Evolutionary conservation across 1,284 basidiomycete genomes (phyloP).

Genomic region (Anthracocystis walkeri): DNA sequence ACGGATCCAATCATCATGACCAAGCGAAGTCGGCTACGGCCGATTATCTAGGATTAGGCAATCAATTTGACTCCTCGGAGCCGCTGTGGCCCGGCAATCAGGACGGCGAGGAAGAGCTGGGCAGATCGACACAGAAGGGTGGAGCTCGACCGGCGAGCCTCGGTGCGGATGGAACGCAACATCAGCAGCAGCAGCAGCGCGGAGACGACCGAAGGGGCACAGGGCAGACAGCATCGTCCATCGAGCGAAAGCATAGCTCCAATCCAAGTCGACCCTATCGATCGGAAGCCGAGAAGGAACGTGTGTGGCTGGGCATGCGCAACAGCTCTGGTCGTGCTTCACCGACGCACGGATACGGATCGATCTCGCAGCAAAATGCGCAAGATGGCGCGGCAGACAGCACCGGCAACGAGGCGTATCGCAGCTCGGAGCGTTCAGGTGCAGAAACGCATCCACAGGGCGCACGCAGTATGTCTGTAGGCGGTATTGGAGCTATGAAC

Average conservation of each 20-base stretch:
- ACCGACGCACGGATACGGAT: conserved; percentile 21
- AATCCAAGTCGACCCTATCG: conserved; percentile 34
- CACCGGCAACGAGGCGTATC: neutral
- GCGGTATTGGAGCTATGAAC: conserved; percentile 36
- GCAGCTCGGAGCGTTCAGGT: conserved; percentile 9
- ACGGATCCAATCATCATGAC: conserved; percentile 11
- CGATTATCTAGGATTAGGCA: conserved; percentile 36
- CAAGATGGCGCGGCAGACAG: neutral
- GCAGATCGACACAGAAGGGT: conserved; percentile 5
- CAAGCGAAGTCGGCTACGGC: conserved; percentile 25
- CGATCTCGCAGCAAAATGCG: conserved; percentile 20
- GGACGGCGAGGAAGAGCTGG: conserved; percentile 5
- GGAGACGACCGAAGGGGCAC: conserved; percentile 7
- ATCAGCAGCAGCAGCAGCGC: conserved; percentile 4
- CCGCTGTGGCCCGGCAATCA: conserved; percentile 25
- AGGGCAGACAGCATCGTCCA: neutral
- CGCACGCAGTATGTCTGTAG: conserved; percentile 34
- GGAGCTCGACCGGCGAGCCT: neutral
- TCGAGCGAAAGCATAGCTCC: conserved; percentile 29
- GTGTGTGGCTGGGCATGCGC: conserved; percentile 42
- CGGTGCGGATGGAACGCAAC: conserved; percentile 1
- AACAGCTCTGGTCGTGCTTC: conserved; percentile 30
- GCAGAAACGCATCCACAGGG: conserved; percentile 36
- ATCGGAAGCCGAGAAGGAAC: conserved; percentile 47
- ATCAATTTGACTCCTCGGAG: conserved; percentile 20